Evolutionary conservation across 768 basidiomycete species (phyloP).

Genomic region (Naganishia kalamii): DNA sequence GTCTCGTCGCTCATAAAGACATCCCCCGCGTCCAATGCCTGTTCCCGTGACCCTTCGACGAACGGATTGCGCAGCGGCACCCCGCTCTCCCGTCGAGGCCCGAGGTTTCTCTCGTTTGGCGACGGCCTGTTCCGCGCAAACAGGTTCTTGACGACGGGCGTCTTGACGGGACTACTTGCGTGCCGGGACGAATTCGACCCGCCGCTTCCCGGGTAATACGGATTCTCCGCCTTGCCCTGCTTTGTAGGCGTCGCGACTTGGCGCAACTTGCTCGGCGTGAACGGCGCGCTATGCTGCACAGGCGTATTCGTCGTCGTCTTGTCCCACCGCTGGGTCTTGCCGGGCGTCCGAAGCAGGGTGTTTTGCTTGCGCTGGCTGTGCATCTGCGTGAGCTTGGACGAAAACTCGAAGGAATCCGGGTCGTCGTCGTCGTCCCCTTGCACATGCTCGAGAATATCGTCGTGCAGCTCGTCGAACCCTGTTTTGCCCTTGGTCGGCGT

Average conservation of each 20-base stretch:
- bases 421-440: background rate
- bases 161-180: background rate
- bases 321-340: constrained; percentile 7
- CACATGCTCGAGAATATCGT: constrained; percentile 12
- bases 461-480: background rate
- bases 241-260: background rate
- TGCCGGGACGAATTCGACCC: background rate
- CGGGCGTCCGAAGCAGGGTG: constrained; percentile 7
- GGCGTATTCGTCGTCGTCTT: constrained; percentile 10
- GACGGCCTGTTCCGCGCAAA: background rate
- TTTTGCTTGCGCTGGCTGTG: constrained; percentile 8
- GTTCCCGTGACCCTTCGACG: background rate
- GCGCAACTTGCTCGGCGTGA: background rate
- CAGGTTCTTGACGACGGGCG: constrained; percentile 9
- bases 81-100: background rate
- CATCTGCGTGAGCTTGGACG: constrained; percentile 19
- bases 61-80: constrained; percentile 6
- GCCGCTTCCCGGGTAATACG: constrained; percentile 6
- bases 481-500: constrained; percentile 5
- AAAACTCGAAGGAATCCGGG: background rate
- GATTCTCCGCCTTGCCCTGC: background rate
- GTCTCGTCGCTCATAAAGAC: background rate
- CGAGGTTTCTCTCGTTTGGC: background rate
- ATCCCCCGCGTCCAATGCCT: background rate
- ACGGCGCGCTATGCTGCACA: constrained; percentile 4